Base-by-base conservation (phyloP, 441 rosid species). In the Populus hybrid region DNA sequence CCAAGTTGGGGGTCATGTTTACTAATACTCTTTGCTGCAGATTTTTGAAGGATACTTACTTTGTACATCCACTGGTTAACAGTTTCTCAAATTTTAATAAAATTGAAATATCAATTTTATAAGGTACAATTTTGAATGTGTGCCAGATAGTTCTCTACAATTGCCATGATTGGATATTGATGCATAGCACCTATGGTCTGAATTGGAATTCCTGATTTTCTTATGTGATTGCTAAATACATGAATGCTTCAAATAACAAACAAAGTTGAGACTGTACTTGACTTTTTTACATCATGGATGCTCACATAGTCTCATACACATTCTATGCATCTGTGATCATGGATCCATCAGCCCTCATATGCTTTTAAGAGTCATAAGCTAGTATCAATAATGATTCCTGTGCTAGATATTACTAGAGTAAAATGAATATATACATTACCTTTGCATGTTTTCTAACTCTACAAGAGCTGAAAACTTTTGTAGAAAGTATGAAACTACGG, bases 1-100 rank as follows among this genome's bases (percentile, higher is more conserved):
- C 67, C 57, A 35, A 46, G 80, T 35, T 81, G 78, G 82, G 82
- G 78, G 50, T 78, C 78, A n/a, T 79, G 64, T 80, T 75, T 73
- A 69, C 78, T 23, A 11, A 42, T 77, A 70, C 72, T 57, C 78
- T 76, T 79, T 73, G 32, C 40, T 78, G 82, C 79, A 82, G 86
- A 80, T 75, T 73, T 83, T 20, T 79, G 75, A 81, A 75, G 76
- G 77, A 72, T 71, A 78, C 78, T 72, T 77, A 76, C 23, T 38
- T 78, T 79, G 64, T 75, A 63, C 77, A 23, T 38, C n/a, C 71
- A 54, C 30, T 67, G 66, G 72, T 76, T 77, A 76, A 74, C 36
- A 34, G 57, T 85, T 78, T 66, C 50, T 74, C 73, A 66, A 54
- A 72, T 40, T 65, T 65, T 74, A 67, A 69, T 59, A 76, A 81